Conservation (phyloP, 495 filamentous ascomycete genomes). For the Penicillium cosmopolitanum region DNA sequence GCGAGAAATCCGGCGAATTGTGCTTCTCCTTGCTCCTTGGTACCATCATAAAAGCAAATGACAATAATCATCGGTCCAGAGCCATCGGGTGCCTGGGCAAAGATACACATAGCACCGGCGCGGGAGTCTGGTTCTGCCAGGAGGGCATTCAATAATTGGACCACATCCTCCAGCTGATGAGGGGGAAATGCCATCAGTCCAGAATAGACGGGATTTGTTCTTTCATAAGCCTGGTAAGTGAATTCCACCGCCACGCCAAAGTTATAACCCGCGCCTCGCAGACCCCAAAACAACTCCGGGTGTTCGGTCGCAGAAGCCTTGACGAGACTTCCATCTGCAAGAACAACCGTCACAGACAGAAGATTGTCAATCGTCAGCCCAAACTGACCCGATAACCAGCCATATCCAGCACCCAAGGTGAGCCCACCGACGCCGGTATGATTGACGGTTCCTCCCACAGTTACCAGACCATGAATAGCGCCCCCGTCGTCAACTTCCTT, state of each 20-base stretch:
- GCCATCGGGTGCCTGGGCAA: constrained; percentile 39
- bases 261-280: constrained; percentile 51
- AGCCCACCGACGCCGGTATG: constrained; percentile 63
- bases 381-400: constrained; percentile 51
- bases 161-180: constrained; percentile 41
- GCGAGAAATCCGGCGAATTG: constrained; percentile 44
- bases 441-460: constrained; percentile 63
- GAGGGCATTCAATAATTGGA: constrained; percentile 45
- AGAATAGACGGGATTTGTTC: constrained; percentile 47
- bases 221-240: constrained; percentile 48
- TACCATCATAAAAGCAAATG: constrained; percentile 56
- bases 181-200: constrained; percentile 49
- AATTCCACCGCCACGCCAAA: constrained; percentile 54
- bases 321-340: constrained; percentile 51
- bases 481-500: constrained; percentile 58
- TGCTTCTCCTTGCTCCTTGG: constrained; percentile 40
- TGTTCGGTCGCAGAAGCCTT: constrained; percentile 43
- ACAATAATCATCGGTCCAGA: constrained; percentile 43
- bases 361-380: constrained; percentile 59
- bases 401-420: constrained; percentile 62
- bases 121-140: constrained; percentile 34
- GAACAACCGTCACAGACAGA: constrained; percentile 50
- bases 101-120: constrained; percentile 43
- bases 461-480: constrained; percentile 52
- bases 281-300: constrained; percentile 51